Evolutionary conservation across 2,329 filamentous ascomycete species (phyloP), one percentile per base, ranked within the genome.

Genomic region (Penicillium sclerotiorum): DNA sequence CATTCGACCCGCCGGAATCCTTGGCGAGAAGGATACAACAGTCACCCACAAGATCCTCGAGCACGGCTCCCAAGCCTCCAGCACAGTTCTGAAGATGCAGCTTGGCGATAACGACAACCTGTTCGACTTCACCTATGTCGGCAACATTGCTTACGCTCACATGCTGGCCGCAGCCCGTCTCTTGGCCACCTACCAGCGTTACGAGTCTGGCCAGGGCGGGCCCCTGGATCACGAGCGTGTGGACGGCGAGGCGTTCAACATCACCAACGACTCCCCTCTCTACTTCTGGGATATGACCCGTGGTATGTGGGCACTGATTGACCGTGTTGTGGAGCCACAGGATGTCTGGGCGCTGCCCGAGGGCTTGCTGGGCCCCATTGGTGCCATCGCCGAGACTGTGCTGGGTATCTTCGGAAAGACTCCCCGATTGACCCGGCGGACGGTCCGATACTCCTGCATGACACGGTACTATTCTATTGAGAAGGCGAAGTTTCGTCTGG

Each of bases 221-320:
- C 85, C 85, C n/a, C 79, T 89, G 30, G 84, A 88, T 71, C 75
- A 84, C 72, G 87, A 90, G 74, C 80, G 80, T 51, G 84, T 92
- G 42, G 89, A 92, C 67, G 94, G 93, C 51, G 86, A 96, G 70
- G 86, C 86, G 43, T 93, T 97, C 76, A 85, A 96, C 74, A 83
- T 97, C 65, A 94, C 90, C 50, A 97, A 97, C 70, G 89, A 91
- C 72, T 79, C 84, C 60, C 93, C 93, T 5, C 79, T 95, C 17
- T 93, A 93, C 69, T 95, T 96, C 72, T 95, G 94, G 85, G 90
- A 95, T 71, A 88, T 95, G 67, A 84, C 88, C 51, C 81, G 89
- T 33, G 84, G 85, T 32, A 80, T 96, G 39, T 97, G 90, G 90
- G 78, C 76, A 8, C 58, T 75, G 21, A 73, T 74, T 21, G 73